Conservation (phyloP, 208 protist species). For the Trypanosoma platydactyli region DNA sequence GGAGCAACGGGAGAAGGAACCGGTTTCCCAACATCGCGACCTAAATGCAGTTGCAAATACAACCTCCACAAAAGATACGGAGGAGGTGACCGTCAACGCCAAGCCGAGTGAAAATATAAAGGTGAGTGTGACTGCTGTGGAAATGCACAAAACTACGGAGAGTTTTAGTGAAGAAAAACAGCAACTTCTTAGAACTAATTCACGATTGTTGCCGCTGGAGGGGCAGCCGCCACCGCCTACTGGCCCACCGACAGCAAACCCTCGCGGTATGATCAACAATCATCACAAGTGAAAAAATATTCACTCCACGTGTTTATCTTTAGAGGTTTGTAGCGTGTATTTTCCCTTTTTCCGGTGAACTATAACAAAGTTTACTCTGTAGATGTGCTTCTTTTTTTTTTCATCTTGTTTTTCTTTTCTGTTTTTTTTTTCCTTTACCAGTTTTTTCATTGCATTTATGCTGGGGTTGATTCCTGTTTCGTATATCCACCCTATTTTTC, state of each 20-base stretch:
- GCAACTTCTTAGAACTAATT: not conserved
- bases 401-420: too few relatives aligned
- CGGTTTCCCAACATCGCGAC: not conserved
- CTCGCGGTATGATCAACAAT: constrained; percentile 6
- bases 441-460: too few relatives aligned
- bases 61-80: too few relatives aligned
- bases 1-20: not conserved
- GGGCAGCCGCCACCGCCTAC: not conserved
- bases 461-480: too few relatives aligned
- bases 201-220: too few relatives aligned
- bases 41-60: not conserved
- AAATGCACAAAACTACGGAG: not conserved
- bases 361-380: too few relatives aligned
- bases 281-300: not conserved
- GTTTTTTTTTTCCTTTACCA: too few relatives aligned
- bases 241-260: constrained; percentile 15
- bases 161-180: not conserved
- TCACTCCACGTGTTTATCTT: not conserved
- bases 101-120: not conserved
- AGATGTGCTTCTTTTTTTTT: too few relatives aligned
- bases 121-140: constrained; percentile 1
- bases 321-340: not conserved
- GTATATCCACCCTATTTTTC: too few relatives aligned
- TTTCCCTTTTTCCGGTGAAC: too few relatives aligned
- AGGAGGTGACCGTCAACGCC: not conserved